Conservation (phyloP, 2,329 filamentous ascomycete genomes). For the Aspergillus costaricaensis region DNA sequence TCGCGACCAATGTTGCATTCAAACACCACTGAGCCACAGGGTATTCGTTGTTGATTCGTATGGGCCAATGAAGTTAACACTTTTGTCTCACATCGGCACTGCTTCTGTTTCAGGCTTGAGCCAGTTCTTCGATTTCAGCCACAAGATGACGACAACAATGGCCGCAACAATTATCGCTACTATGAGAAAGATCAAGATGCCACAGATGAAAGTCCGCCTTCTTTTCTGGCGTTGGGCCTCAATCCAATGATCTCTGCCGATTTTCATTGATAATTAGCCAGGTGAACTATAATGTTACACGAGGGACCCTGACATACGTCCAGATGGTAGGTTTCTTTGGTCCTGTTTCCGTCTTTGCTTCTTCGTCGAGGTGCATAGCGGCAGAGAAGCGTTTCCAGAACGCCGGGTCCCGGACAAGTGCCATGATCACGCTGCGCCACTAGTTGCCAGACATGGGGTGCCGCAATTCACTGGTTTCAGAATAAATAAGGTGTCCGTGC, state of each 20-base stretch:
- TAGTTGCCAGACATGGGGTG: not conserved
- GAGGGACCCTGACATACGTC: constrained; percentile 24
- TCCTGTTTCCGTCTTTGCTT: constrained; percentile 32
- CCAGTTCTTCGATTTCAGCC: constrained; percentile 42
- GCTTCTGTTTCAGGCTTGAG: constrained; percentile 18
- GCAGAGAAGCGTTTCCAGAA: constrained; percentile 64
- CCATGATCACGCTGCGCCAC: constrained; percentile 37
- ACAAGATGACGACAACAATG: constrained; percentile 50
- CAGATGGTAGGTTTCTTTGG: constrained; percentile 21
- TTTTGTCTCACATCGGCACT: not conserved
- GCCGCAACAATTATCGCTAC: constrained; percentile 45
- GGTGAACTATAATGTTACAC: not conserved
- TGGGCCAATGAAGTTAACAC: not conserved
- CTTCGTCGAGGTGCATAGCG: constrained; percentile 60
- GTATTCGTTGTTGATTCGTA: not conserved
- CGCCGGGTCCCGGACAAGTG: constrained; percentile 56
- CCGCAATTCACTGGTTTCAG: not conserved
- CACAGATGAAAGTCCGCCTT: constrained; percentile 50
- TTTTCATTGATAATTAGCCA: no score
- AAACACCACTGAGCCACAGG: not conserved
- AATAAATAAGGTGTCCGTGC: not conserved
- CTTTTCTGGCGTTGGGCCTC: constrained; percentile 52
- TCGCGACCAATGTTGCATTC: no score
- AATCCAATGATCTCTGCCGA: constrained; percentile 56
- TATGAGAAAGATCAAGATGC: constrained; percentile 34